These are phyloP conservation scores for Fusarium guadeloupense DNA, from an alignment of 2,329 filamentous ascomycete species.

Conservation along the genomic window DNA sequence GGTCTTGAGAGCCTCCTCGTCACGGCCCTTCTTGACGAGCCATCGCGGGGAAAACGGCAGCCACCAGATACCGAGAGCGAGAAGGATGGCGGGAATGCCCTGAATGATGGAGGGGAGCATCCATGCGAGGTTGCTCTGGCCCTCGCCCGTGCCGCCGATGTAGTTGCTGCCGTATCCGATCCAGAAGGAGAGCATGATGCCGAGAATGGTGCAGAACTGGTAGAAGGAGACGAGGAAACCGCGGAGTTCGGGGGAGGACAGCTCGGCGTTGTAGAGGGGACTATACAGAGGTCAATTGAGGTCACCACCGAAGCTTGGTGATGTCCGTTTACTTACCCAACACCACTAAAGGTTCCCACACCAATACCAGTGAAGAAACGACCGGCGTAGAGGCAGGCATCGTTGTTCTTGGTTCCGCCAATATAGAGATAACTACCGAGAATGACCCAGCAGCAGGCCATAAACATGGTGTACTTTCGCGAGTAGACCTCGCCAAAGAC, in stretches of 20 bases:
- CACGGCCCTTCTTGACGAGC: slow-evolving; percentile 76
- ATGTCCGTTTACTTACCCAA: slow-evolving; percentile 30
- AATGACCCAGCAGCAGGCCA: slow-evolving; percentile 57
- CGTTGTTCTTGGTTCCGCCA: slow-evolving; percentile 53
- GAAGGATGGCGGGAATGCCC: slow-evolving; percentile 56
- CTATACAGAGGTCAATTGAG: background rate
- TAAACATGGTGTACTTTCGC: slow-evolving; percentile 62
- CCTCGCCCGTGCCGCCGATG: slow-evolving; percentile 57
- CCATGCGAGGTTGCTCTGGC: slow-evolving; percentile 54
- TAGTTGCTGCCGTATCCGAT: slow-evolving; percentile 57
- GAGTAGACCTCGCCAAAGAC: slow-evolving; percentile 60
- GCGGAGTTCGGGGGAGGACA: slow-evolving; percentile 70
- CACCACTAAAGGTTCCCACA: slow-evolving; percentile 58
- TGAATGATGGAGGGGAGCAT: slow-evolving; percentile 58
- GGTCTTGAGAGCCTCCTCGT: slow-evolving; percentile 66
- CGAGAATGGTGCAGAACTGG: slow-evolving; percentile 57
- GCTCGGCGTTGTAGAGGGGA: slow-evolving; percentile 61
- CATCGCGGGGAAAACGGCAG: slow-evolving; percentile 84
- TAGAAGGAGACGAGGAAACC: slow-evolving; percentile 72
- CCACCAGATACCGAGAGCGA: slow-evolving; percentile 77
- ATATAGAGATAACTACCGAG: slow-evolving; percentile 57
- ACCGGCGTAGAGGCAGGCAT: slow-evolving; percentile 56
- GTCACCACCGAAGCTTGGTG: background rate
- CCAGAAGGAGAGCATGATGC: slow-evolving; percentile 61
- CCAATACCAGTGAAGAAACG: slow-evolving; percentile 60